Conservation (phyloP, 2,329 filamentous ascomycete genomes). For the Chaetomiaceae sp. region DNA sequence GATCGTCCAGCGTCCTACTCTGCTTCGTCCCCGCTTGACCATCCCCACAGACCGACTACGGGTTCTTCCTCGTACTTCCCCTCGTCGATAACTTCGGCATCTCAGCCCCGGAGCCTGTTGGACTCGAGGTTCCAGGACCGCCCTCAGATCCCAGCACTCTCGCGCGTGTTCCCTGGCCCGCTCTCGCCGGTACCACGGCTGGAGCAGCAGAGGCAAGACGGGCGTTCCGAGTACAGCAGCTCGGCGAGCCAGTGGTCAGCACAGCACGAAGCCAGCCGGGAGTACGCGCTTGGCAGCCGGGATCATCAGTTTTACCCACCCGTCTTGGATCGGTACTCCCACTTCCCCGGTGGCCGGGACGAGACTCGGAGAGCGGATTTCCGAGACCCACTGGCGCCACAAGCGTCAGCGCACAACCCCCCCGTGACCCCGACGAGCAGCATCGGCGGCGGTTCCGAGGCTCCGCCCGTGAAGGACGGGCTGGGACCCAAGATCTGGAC, state of each 20-base stretch:
- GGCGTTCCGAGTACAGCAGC: conserved; percentile 35
- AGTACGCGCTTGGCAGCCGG: conserved; percentile 44
- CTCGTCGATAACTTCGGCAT: conserved; percentile 32
- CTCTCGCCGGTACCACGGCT: conserved; percentile 43
- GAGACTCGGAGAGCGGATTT: conserved; percentile 27
- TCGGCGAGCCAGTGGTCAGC: conserved; percentile 34
- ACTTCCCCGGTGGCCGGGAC: conserved; percentile 33
- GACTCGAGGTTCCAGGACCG: conserved; percentile 43
- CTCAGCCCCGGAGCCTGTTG: conserved; percentile 43
- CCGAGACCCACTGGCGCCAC: conserved; percentile 28
- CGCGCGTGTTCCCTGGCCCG: conserved; percentile 38
- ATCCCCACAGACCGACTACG: conserved; percentile 36
- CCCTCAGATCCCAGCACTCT: conserved; percentile 32
- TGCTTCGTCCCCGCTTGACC: conserved; percentile 44
- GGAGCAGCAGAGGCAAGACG: conserved; percentile 35
- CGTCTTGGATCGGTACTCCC: conserved; percentile 34
- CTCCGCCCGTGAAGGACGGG: conserved; percentile 50
- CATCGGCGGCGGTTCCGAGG: conserved; percentile 35
- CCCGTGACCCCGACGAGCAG: conserved; percentile 30
- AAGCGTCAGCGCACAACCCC: conserved; percentile 24
- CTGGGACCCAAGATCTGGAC: conserved; percentile 66
- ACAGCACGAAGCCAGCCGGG: conserved; percentile 39
- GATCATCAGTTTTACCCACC: conserved; percentile 30
- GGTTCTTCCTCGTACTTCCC: conserved; percentile 43
- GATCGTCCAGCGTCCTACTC: conserved; percentile 42